These are phyloP conservation scores for Penicillium sp. DNA, from an alignment of 2,329 filamentous ascomycete species.

Conservation along the genomic window DNA sequence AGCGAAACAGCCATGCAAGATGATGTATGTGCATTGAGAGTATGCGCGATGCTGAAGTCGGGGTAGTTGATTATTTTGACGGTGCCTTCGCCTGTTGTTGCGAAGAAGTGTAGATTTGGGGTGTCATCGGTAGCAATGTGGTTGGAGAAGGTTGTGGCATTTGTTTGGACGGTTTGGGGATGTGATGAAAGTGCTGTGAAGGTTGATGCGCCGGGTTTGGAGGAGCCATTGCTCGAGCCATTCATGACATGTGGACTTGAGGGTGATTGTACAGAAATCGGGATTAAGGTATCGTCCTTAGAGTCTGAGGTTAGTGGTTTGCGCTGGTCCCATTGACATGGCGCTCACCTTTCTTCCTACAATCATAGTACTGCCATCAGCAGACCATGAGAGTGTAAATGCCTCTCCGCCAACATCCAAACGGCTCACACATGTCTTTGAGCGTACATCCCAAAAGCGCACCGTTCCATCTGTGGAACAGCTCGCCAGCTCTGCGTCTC, in stretches of 20 bases:
- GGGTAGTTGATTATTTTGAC: conserved; percentile 47
- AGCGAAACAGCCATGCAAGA: conserved; percentile 45
- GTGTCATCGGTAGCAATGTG: conserved; percentile 33
- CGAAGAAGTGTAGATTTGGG: conserved; percentile 42
- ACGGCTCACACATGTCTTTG: conserved; percentile 45
- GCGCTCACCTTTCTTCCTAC: conserved; percentile 44
- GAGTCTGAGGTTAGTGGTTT: neutral
- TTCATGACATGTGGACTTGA: conserved; percentile 33
- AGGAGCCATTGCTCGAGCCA: conserved; percentile 10
- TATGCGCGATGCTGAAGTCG: conserved; percentile 42
- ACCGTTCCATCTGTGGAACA: conserved; percentile 48
- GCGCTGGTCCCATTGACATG: neutral
- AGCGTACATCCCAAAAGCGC: conserved; percentile 49
- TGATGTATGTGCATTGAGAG: conserved; percentile 47
- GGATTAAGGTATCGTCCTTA: conserved; percentile 48
- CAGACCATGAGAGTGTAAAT: conserved; percentile 47
- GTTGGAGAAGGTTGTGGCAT: conserved; percentile 46
- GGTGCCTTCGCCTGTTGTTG: conserved; percentile 47
- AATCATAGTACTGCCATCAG: conserved; percentile 44
- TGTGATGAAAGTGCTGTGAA: conserved; percentile 41
- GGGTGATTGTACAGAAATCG: conserved; percentile 40
- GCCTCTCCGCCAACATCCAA: conserved; percentile 48
- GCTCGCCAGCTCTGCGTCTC: conserved; percentile 47
- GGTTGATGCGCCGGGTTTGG: conserved; percentile 21
- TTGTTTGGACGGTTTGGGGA: conserved; percentile 46